Conservation (phyloP, 2,329 filamentous ascomycete species). For the Pyricularia grisea region DNA sequence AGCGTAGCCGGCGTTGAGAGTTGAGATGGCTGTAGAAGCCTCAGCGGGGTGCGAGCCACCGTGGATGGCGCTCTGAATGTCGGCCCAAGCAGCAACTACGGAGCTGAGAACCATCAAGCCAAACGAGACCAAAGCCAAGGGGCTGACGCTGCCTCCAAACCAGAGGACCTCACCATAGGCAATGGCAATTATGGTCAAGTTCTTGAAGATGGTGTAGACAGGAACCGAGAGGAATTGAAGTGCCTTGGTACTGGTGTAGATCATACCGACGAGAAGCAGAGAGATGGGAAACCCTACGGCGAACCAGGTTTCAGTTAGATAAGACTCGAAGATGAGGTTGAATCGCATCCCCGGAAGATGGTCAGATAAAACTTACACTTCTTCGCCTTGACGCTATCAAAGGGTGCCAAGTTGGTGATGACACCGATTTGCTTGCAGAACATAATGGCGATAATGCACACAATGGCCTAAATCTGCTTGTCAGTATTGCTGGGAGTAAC, state of each 20-base stretch:
- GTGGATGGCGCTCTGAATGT: conserved; percentile 77
- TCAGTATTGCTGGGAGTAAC: conserved; percentile 6
- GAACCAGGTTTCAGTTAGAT: background rate
- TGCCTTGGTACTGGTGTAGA: conserved; percentile 94
- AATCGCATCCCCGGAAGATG: too few species aligned
- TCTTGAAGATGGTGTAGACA: conserved; percentile 99
- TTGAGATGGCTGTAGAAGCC: conserved; percentile 69
- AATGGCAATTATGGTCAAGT: conserved; percentile 96
- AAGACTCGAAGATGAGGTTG: background rate
- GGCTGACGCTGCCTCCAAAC: conserved; percentile 89
- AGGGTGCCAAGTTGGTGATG: conserved; percentile 72
- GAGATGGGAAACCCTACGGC: conserved; percentile 86
- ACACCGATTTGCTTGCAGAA: conserved; percentile 71
- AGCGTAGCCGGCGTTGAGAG: conserved; percentile 86
- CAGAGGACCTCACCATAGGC: conserved; percentile 97
- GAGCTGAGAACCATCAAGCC: conserved; percentile 95
- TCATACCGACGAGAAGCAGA: conserved; percentile 94
- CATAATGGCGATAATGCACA: conserved; percentile 80
- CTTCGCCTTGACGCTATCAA: conserved; percentile 80
- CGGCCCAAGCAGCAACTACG: conserved; percentile 91
- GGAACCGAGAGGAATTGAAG: conserved; percentile 95
- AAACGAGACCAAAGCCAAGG: conserved; percentile 84
- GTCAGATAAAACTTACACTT: conserved; percentile 58
- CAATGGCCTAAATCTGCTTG: conserved; percentile 55
- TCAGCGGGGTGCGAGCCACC: conserved; percentile 48